A percentile compares a stretch with the other conserved stretches of the same genome.
Evolutionary conservation across 73 alveolate genomes (phyloP).

Genomic region (Paramecium pentaurelia): DNA sequence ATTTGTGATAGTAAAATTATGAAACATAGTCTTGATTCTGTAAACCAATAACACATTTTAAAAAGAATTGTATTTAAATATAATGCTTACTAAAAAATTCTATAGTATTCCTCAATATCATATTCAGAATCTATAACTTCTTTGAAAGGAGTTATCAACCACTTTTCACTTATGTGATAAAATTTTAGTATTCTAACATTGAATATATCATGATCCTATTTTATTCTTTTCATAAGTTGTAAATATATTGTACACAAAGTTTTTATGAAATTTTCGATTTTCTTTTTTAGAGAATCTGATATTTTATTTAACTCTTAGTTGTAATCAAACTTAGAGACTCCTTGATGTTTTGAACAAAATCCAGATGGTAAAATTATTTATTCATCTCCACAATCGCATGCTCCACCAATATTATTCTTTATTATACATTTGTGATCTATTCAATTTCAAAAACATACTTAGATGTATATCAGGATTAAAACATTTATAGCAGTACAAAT

Average conservation of each 20-base stretch:
- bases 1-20: not conserved
- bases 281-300: not conserved
- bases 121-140: not conserved
- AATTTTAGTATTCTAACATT: not conserved
- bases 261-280: not conserved
- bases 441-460: not conserved
- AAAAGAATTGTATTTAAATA: not conserved
- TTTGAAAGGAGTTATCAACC: not conserved
- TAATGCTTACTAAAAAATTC: not conserved
- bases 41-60: not conserved
- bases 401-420: slow-evolving; percentile 25
- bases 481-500: slow-evolving; percentile 12
- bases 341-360: not conserved
- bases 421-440: not conserved
- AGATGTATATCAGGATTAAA: not conserved
- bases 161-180: not conserved
- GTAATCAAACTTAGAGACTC: not conserved
- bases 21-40: not conserved
- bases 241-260: not conserved
- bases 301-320: not conserved
- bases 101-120: not conserved
- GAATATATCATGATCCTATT: not conserved
- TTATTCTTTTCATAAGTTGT: not conserved
- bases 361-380: not conserved
- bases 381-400: slow-evolving; percentile 38